These are phyloP conservation scores for Fraxinus sp. DNA, from an alignment of 305 asterid species.

Conservation along the genomic window DNA sequence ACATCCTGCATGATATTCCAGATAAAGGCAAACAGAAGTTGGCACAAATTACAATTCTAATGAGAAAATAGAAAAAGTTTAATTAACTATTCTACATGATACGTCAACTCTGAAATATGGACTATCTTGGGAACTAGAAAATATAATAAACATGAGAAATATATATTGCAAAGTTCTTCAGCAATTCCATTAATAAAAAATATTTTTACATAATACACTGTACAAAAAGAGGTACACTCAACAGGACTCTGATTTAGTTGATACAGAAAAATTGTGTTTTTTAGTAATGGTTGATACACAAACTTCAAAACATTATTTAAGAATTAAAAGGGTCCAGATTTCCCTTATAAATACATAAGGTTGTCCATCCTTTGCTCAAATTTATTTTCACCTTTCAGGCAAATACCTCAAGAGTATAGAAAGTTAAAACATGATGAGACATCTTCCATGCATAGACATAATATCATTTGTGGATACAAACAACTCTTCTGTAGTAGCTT, in stretches of 20 bases:
- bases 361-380: background rate
- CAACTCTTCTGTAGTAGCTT: background rate
- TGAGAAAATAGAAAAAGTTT: background rate
- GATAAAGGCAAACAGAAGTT: slow-evolving; percentile 23
- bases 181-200: background rate
- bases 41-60: slow-evolving; percentile 2
- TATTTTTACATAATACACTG: background rate
- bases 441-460: background rate
- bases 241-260: slow-evolving; percentile 7
- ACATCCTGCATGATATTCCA: slow-evolving; percentile 57
- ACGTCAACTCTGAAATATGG: background rate
- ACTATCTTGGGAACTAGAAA: background rate
- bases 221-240: background rate
- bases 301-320: background rate
- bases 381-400: background rate
- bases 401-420: background rate
- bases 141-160: background rate
- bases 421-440: background rate
- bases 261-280: background rate
- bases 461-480: background rate
- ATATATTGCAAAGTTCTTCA: background rate
- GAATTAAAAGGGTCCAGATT: background rate
- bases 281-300: background rate
- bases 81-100: background rate
- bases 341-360: background rate